A percentile compares a stretch with the other conserved stretches of the same genome.
These are phyloP conservation scores for Austroboletus niveus DNA, from an alignment of 1,284 basidiomycete species.

Conservation along the genomic window DNA sequence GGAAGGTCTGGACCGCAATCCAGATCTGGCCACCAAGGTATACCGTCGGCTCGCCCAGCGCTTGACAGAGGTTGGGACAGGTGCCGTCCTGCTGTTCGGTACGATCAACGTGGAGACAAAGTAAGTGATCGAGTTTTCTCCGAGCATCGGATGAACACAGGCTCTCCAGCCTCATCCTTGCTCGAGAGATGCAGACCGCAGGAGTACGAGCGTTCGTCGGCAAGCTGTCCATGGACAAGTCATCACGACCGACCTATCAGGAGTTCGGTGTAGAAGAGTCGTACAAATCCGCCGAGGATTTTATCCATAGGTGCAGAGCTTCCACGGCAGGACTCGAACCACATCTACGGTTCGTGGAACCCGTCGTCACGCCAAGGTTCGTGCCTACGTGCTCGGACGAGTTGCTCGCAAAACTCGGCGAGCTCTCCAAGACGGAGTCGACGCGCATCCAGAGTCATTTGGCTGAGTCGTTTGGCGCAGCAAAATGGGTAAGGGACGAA, in stretches of 20 bases:
- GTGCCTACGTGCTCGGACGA: constrained; percentile 77
- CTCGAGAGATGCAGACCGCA: constrained; percentile 64
- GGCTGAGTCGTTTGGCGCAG: constrained; percentile 72
- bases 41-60: constrained; percentile 64
- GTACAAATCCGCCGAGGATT: constrained; percentile 50
- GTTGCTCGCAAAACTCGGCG: constrained; percentile 58
- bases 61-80: constrained; percentile 71
- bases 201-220: constrained; percentile 79
- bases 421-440: constrained; percentile 43
- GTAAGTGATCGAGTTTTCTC: constrained; percentile 40
- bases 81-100: constrained; percentile 74
- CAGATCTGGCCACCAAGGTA: constrained; percentile 57
- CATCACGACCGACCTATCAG: constrained; percentile 66
- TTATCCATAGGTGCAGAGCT: constrained; percentile 51
- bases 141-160: not conserved
- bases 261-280: constrained; percentile 56
- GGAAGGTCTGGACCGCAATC: constrained; percentile 65
- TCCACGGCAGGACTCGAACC: constrained; percentile 41
- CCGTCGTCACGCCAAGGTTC: constrained; percentile 82
- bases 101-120: constrained; percentile 80
- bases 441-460: constrained; percentile 73
- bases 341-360: constrained; percentile 59
- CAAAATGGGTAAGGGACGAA: constrained; percentile 63
- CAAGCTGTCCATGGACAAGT: constrained; percentile 84
- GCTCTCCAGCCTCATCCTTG: constrained; percentile 63